Conservation (phyloP, 306 rosid genomes). For the Lathyrus sativus region DNA sequence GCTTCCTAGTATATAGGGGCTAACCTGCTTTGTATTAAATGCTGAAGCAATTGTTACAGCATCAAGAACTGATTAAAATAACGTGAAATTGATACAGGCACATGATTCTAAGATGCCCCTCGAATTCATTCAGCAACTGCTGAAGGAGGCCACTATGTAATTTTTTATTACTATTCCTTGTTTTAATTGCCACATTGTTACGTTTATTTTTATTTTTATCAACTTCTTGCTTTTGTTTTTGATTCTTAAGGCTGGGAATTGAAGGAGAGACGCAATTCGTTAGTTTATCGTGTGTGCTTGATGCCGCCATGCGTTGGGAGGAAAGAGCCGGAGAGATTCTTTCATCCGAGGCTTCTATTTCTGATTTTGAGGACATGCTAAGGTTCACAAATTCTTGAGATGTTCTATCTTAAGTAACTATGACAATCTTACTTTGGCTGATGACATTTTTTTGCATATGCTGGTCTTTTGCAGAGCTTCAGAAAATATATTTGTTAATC, state of each 20-base stretch:
- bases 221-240: constrained; percentile 30
- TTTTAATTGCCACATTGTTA: constrained; percentile 19
- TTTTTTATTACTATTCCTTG: constrained; percentile 33
- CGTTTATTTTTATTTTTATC: constrained; percentile 17
- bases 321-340: constrained; percentile 70
- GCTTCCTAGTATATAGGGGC: constrained; percentile 9
- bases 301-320: constrained; percentile 74
- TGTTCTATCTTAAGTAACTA: constrained; percentile 29
- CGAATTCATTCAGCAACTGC: constrained; percentile 65
- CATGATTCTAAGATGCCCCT: constrained; percentile 52
- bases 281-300: constrained; percentile 54
- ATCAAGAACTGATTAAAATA: constrained; percentile 36
- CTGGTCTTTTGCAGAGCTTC: constrained; percentile 65
- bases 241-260: constrained; percentile 64
- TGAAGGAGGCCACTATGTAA: constrained; percentile 68
- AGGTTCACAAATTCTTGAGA: constrained; percentile 54
- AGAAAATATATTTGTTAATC: constrained; percentile 62
- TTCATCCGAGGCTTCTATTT: constrained; percentile 57
- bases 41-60: constrained; percentile 31
- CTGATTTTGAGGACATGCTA: constrained; percentile 69
- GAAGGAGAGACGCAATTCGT: constrained; percentile 63
- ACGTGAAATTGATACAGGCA: constrained; percentile 59
- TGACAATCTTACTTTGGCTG: constrained; percentile 32
- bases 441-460: constrained; percentile 30
- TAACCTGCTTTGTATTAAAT: constrained; percentile 28